These are phyloP conservation scores for Gossypium schwendimanii DNA, from an alignment of 441 rosid species.

Conservation along the genomic window DNA sequence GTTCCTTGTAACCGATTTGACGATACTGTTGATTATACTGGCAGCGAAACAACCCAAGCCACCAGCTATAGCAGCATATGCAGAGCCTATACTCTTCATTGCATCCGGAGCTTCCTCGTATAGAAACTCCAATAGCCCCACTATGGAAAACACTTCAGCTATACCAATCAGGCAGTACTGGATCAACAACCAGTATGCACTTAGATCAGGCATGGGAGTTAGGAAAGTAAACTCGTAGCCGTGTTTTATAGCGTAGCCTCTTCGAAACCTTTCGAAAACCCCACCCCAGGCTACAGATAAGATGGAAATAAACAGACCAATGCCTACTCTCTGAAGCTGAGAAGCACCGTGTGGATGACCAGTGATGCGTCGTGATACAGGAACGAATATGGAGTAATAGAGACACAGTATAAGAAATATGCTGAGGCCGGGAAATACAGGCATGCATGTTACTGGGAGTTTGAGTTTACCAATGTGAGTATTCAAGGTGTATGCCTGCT, in stretches of 20 bases:
- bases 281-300: slow-evolving; percentile 72
- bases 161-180: slow-evolving; percentile 85
- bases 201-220: slow-evolving; percentile 58
- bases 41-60: slow-evolving; percentile 86
- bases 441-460: slow-evolving; percentile 91
- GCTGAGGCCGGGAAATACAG: slow-evolving; percentile 83
- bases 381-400: slow-evolving; percentile 70
- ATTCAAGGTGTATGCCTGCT: slow-evolving; percentile 81
- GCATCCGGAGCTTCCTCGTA: slow-evolving; percentile 96
- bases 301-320: slow-evolving; percentile 70
- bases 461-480: slow-evolving; percentile 63
- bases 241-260: slow-evolving; percentile 60
- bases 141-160: slow-evolving; percentile 83
- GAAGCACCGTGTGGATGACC: slow-evolving; percentile 92
- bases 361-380: slow-evolving; percentile 57
- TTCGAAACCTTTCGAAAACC: slow-evolving; percentile 63
- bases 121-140: slow-evolving; percentile 74
- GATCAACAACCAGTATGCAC: slow-evolving; percentile 80
- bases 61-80: slow-evolving; percentile 83
- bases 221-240: slow-evolving; percentile 53
- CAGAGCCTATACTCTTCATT: slow-evolving; percentile 91
- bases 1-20: slow-evolving; percentile 55
- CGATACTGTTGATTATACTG: slow-evolving; percentile 58
- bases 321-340: slow-evolving; percentile 91
- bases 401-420: slow-evolving; percentile 68